phyloP scores from a whole-genome alignment of 1,284 basidiomycete species.

The Paramarasmius palmivorus region DNA sequence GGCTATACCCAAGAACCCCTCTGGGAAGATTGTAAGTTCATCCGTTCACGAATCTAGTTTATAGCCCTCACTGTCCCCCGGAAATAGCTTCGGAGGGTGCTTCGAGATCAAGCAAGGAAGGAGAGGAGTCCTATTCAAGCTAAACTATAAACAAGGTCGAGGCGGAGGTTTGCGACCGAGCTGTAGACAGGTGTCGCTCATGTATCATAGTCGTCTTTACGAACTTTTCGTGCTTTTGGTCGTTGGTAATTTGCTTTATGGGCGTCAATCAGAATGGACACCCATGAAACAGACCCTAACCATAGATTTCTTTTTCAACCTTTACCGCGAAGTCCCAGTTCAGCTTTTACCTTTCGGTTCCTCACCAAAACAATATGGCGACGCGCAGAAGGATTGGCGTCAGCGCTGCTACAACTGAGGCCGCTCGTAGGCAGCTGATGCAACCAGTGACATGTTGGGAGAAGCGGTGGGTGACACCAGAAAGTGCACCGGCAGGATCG shows the following conservation, averaged over 20 bases:
- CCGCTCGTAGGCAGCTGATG: conserved; percentile 77
- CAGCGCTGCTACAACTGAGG: conserved; percentile 72
- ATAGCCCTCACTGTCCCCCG: background rate
- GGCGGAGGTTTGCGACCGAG: too few relatives aligned
- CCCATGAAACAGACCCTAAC: too few relatives aligned
- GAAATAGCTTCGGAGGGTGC: conserved; percentile 38
- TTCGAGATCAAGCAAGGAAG: conserved; percentile 36
- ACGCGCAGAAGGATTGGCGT: conserved; percentile 74
- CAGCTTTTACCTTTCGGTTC: too few relatives aligned
- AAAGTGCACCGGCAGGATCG: conserved; percentile 52
- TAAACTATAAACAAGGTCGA: conserved; percentile 11
- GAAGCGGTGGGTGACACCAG: conserved; percentile 63
- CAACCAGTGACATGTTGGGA: conserved; percentile 80
- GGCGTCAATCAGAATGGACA: too few relatives aligned
- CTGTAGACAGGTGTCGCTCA: too few relatives aligned
- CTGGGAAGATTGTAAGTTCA: conserved; percentile 61
- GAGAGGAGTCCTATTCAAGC: conserved; percentile 32
- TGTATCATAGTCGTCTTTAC: too few relatives aligned
- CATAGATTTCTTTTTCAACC: too few relatives aligned
- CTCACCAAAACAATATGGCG: conserved; percentile 62
- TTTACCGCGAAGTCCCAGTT: too few relatives aligned
- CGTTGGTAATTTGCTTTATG: too few relatives aligned
- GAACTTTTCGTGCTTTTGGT: too few relatives aligned
- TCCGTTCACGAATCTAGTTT: conserved; percentile 1
- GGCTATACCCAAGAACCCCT: conserved; percentile 71